Base-by-base conservation (phyloP, 148 eudicot species). In the Mesembryanthemum crystallinum region DNA sequence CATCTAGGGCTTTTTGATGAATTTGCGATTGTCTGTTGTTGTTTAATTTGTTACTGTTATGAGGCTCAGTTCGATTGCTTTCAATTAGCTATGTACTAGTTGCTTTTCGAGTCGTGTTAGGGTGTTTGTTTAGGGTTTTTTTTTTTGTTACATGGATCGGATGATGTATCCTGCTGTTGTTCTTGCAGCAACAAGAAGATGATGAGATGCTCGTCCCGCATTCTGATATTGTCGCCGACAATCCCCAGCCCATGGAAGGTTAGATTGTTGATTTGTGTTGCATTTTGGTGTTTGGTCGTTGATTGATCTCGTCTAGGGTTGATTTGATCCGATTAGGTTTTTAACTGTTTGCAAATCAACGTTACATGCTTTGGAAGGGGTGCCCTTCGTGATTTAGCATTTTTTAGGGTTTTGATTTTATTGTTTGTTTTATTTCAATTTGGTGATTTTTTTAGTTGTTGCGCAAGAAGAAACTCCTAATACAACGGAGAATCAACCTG, bases 201-300 rank as follows among this genome's bases (percentile, higher is more conserved):
- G 95, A 89, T 10, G 93, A 90, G 86, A 92, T 92, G 95, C 97
- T 92, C 21, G 92, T 92, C 21, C 95, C 97, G 10, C 89, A 85
- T 80, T 72, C 91, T 0, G 90, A 92, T 37, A 30, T 85, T 27
- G 82, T 84, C 32, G 80, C 85, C 47, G 89, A 83, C 73, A 80
- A 88, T 52, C 89, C 88, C 42, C 95, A 90, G 82, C 95, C 97
- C 21, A 90, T 92, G 97, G 97, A 92, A 87, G 97, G 97, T 92
- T 64, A 14, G 55, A 10, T n/a, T 54, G 60, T 27, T 54, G 18
- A 25, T 45, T 59, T 11, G 1, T 24, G n/a, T 54, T 71, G 17
- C 67, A 25, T 52, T 57, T 21, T 61, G 25, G 8, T 4, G 24
- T 7, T 58, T 43, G 9, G 5, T 45, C 4, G 5, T 59, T 24